Evolutionary conservation across 2,329 filamentous ascomycete genomes (phyloP).

Genomic region (Ascochyta fabae): DNA sequence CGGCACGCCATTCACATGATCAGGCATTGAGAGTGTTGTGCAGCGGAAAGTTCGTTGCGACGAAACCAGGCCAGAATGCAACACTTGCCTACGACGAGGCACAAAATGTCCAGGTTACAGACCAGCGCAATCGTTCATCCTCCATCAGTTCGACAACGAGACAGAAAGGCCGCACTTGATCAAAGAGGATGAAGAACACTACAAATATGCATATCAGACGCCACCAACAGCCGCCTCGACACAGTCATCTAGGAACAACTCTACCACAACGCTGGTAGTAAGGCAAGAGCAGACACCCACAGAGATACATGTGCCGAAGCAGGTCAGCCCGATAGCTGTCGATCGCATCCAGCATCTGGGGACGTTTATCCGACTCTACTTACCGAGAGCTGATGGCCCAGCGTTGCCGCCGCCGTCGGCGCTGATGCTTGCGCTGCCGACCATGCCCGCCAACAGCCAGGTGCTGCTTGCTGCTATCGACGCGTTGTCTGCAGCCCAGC

Average conservation of each 20-base stretch:
- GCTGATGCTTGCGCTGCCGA: slow-evolving; percentile 42
- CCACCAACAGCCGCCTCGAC: slow-evolving; percentile 8
- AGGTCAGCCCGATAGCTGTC: slow-evolving; percentile 44
- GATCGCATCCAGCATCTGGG: slow-evolving; percentile 45
- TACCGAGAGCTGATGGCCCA: slow-evolving; percentile 37
- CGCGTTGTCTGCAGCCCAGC: slow-evolving; percentile 43
- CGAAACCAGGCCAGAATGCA: slow-evolving; percentile 46
- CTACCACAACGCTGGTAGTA: slow-evolving; percentile 17
- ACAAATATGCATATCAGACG: slow-evolving; percentile 39
- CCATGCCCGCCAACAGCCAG: slow-evolving; percentile 38
- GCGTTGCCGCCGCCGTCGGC: slow-evolving; percentile 45
- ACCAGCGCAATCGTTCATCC: slow-evolving; percentile 44
- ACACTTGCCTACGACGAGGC: slow-evolving; percentile 42
- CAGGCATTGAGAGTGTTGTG: slow-evolving; percentile 8
- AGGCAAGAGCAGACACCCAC: slow-evolving; percentile 21
- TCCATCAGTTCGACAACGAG: slow-evolving; percentile 42
- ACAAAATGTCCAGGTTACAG: slow-evolving; percentile 47
- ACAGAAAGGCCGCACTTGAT: slow-evolving; percentile 40
- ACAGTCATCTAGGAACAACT: slow-evolving; percentile 5
- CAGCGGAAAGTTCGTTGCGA: slow-evolving; percentile 47
- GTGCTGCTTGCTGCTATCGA: slow-evolving; percentile 44
- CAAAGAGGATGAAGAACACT: slow-evolving; percentile 45
- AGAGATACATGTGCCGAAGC: slow-evolving; percentile 33
- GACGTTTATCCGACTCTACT: slow-evolving; percentile 42
- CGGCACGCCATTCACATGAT: slow-evolving; percentile 11